These are phyloP conservation scores for Rhododendron williamsianum DNA, from an alignment of 148 eudicot species.

Conservation along the genomic window DNA sequence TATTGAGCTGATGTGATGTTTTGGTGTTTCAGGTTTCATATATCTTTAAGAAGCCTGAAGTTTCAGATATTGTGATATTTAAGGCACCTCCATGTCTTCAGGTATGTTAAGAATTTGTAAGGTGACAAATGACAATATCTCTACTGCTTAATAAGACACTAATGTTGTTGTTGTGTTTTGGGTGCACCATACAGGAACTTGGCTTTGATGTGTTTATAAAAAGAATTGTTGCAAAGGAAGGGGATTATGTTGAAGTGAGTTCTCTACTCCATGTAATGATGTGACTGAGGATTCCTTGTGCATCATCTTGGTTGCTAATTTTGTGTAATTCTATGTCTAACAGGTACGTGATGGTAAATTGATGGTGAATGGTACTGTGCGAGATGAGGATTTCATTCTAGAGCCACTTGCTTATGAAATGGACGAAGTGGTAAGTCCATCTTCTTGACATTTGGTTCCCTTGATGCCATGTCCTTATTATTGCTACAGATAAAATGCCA, in stretches of 20 bases:
- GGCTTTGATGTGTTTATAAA: slow-evolving; percentile 77
- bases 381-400: slow-evolving; percentile 71
- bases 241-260: slow-evolving; percentile 78
- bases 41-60: slow-evolving; percentile 70
- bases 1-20: slow-evolving; percentile 2
- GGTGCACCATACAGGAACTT: slow-evolving; percentile 36
- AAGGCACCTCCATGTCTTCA: slow-evolving; percentile 74
- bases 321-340: background rate
- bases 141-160: background rate
- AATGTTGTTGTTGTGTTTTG: background rate
- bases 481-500: background rate
- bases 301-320: background rate
- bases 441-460: background rate
- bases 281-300: background rate
- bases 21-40: slow-evolving; percentile 59
- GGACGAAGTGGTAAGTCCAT: slow-evolving; percentile 53
- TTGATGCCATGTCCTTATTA: background rate
- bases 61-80: slow-evolving; percentile 79
- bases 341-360: slow-evolving; percentile 70
- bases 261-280: background rate
- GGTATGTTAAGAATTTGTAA: slow-evolving; percentile 29
- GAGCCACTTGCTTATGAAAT: slow-evolving; percentile 80
- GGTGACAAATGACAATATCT: background rate
- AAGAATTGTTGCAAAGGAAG: slow-evolving; percentile 81
- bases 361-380: slow-evolving; percentile 56